Evolutionary conservation across 108 stramenopile species (phyloP).

Genomic region (Skeletonema marinoi): DNA sequence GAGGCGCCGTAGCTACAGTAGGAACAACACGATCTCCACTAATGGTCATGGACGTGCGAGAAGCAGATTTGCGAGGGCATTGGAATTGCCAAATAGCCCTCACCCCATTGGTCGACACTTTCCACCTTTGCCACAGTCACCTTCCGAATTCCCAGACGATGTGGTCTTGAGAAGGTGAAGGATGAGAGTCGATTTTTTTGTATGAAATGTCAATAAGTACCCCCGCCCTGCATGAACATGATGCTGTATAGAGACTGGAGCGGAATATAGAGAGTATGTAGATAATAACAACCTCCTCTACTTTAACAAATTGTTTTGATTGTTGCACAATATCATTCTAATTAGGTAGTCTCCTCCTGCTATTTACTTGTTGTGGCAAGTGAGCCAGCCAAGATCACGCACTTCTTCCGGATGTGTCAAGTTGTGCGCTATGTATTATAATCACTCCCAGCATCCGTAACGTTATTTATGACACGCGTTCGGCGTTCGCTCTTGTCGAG

Average conservation of each 20-base stretch:
- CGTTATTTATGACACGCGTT: too few relatives aligned
- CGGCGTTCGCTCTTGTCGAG: too few relatives aligned
- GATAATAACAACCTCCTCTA: not conserved
- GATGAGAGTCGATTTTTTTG: not conserved
- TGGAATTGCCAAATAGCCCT: not conserved
- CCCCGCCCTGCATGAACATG: not conserved
- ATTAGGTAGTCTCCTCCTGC: too few relatives aligned
- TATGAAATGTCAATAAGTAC: not conserved
- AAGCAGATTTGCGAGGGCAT: slow-evolving; percentile 35
- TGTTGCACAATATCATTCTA: not conserved
- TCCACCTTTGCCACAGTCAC: slow-evolving; percentile 23
- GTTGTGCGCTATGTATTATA: too few relatives aligned
- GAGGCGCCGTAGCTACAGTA: slow-evolving; percentile 42
- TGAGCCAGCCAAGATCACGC: too few relatives aligned
- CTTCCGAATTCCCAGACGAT: slow-evolving; percentile 30
- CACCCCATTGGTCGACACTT: slow-evolving; percentile 4
- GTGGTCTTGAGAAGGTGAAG: slow-evolving; percentile 1
- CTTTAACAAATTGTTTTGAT: slow-evolving; percentile 1
- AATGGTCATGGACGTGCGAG: slow-evolving; percentile 50
- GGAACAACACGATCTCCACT: slow-evolving; percentile 54
- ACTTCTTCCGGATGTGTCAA: too few relatives aligned
- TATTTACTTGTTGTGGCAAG: too few relatives aligned
- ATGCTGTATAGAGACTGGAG: not conserved
- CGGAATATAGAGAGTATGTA: not conserved
- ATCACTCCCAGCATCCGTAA: too few relatives aligned